Evolutionary conservation across 805 yeast species (phyloP), one percentile per base, ranked within the genome.

Genomic region (Yarrowia porcina): DNA sequence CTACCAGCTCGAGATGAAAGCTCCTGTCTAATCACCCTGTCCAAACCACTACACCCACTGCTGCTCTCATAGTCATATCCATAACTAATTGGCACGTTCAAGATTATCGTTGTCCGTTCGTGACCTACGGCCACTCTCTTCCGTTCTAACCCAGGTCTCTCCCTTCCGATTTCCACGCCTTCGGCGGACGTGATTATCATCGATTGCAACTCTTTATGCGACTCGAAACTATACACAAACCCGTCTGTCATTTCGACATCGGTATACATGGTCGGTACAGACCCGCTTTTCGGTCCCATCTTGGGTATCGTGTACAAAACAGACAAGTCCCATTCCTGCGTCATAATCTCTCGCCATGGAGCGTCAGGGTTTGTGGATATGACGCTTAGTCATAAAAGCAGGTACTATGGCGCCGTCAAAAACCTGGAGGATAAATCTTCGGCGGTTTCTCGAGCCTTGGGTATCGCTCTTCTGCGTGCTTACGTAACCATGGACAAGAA

Each of bases 331-430:
- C 67, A 69, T 27, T 69, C 73, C 18, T 71, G 73, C 2, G 65
- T 75, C 13, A 66, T 75, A 11, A 62, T 75, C 13, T 71, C 75
- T 23, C 63, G 72, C 63, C 85, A 84, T 66, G 98, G 97, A 0
- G 80, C 83, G 38, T 77, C 87, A 3, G 79, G 82, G 28, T 83
- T 82, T 67, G 79, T 80, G 30, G 78, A 85, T 20, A 74, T 90
- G 69, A 83, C 89, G 2, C 72, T 89, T 11, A 81, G 80, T 45
- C 69, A 77, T 0, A 74, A 80, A 49, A 89, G 97, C 1, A 79
- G 87, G 57, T 93, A 84, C 71, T 89, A 82, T 75, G 91, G 88
- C 1, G 94, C 96, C 0, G 82, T 92, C 67, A 82, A 85, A 68
- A 90, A 90, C 68, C 75, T 93, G 49, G 71, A 80, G 0, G 76